phyloP scores from a whole-genome alignment of 352 stramenopile genomes.

The Pythium periplocum region DNA sequence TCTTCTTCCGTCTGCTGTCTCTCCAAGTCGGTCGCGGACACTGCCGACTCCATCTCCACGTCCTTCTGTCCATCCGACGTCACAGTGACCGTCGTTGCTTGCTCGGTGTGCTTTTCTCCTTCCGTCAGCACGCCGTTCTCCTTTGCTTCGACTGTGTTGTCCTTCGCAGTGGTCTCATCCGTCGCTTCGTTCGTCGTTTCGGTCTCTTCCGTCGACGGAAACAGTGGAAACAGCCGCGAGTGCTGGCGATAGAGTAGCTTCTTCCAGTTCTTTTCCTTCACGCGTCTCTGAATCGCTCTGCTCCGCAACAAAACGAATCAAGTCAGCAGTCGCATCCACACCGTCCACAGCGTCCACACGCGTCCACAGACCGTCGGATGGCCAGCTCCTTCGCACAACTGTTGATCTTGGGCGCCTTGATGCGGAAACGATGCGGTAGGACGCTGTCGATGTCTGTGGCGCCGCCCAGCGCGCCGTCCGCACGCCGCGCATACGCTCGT shows the following conservation, averaged over 20 bases:
- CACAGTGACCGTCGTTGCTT: too few species aligned
- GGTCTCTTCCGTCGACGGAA: not conserved
- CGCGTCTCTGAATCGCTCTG: slow-evolving; percentile 57
- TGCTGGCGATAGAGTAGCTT: slow-evolving; percentile 62
- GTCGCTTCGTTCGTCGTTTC: slow-evolving; percentile 6
- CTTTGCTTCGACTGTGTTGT: not conserved
- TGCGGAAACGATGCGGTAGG: slow-evolving; percentile 52
- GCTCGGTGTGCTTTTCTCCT: too few species aligned
- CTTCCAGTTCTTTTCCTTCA: slow-evolving; percentile 79
- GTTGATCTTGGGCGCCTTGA: slow-evolving; percentile 19
- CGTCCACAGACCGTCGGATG: slow-evolving; percentile 34
- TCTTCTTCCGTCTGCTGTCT: not conserved
- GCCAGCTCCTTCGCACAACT: slow-evolving; percentile 35
- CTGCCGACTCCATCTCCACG: too few species aligned
- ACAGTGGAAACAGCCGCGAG: slow-evolving; percentile 14
- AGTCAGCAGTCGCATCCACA: not conserved
- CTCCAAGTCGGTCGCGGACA: too few species aligned
- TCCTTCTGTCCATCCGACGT: too few species aligned
- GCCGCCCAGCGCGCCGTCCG: slow-evolving; percentile 35
- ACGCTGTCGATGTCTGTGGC: slow-evolving; percentile 53
- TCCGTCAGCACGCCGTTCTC: not conserved
- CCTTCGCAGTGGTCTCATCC: slow-evolving; percentile 2
- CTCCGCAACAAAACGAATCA: slow-evolving; percentile 1
- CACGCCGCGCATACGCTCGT: slow-evolving; percentile 57
- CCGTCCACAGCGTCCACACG: not conserved